Base-by-base conservation (phyloP, 2,329 filamentous ascomycete genomes). In the Paraphaeosphaeria minitans region DNA sequence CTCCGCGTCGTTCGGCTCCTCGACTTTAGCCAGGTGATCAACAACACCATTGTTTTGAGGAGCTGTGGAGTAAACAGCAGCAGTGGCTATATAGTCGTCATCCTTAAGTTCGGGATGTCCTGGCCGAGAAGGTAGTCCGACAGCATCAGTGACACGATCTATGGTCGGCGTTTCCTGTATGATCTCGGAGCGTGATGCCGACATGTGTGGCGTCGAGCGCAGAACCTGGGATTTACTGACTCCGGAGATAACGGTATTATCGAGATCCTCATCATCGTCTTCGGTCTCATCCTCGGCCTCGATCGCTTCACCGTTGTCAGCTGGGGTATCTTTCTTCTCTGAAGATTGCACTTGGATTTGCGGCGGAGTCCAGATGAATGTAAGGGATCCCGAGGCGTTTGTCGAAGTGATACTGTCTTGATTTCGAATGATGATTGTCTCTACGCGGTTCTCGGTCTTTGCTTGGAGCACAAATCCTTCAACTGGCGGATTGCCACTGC, bases 141-240 rank as follows among this genome's bases (percentile, higher is more conserved):
- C 35, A 13, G 41, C 10, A 6, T 53, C 55, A 14, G 57, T 55
- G 33, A 62, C 47, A 27, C 71, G 67, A 48, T 62, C 53, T 46
- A 61, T 56, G 3, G 69, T 71, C 7, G 73, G 73, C 1, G 73
- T 76, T 53, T 76, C 73, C 21, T 75, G 71, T 5, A 75, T 62
- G 6, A 76, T 53, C n/a, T 69, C 54, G 0, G 71, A 70, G 9
- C 59, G 67, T 33, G 71, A 57, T 27, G 65, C 54, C 3, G 68
- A 66, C 10, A 68, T 62, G 14, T 56, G 58, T 31, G 73, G 72
- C 21, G 73, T 74, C 3, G 67, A 59, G 13, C 59, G 59, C n/a
- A 62, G 43, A 29, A 58, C 53, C 13, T 63, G 62, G 16, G 59
- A 58, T 14, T 59, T 62, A 14, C 9, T 55, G 64, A 16, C 53